These are phyloP conservation scores for Przewalskia tangutica DNA, from an alignment of 257 asterid species.

Conservation along the genomic window DNA sequence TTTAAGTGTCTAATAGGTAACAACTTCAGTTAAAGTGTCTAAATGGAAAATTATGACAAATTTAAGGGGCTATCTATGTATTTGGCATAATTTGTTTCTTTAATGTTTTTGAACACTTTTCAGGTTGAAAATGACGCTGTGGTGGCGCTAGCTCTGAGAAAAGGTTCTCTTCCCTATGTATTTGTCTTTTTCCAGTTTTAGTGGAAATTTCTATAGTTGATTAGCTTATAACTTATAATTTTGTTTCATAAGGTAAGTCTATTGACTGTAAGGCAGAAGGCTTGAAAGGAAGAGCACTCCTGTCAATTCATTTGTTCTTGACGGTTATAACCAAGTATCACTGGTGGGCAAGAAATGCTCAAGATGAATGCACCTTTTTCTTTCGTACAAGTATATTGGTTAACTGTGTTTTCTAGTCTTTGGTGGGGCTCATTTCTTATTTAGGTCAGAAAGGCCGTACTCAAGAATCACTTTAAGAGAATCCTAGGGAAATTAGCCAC, in stretches of 20 bases:
- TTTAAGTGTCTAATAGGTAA: too few species aligned
- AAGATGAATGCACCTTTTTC: not conserved
- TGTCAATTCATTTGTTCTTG: not conserved
- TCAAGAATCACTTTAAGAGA: not conserved
- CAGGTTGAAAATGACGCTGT: constrained; percentile 91
- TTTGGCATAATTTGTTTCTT: constrained; percentile 14
- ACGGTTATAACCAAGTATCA: not conserved
- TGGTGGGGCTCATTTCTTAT: not conserved
- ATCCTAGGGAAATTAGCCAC: not conserved
- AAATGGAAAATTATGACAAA: too few species aligned
- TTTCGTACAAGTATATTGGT: not conserved
- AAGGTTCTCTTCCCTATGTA: constrained; percentile 39
- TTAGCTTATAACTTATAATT: not conserved
- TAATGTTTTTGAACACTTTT: constrained; percentile 6
- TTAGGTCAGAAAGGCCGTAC: not conserved
- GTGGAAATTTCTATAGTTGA: not conserved
- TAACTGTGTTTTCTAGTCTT: not conserved
- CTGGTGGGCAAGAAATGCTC: not conserved
- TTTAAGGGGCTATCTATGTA: too few species aligned
- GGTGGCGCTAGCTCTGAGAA: constrained; percentile 79
- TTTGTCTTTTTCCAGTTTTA: too few species aligned
- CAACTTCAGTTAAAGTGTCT: too few species aligned
- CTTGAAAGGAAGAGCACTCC: too few species aligned
- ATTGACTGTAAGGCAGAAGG: too few species aligned
- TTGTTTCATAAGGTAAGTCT: not conserved